A percentile compares a stretch with the other conserved stretches of the same genome.
Evolutionary conservation across 768 basidiomycete species (phyloP).

Genomic region (Trametes gibbosa): DNA sequence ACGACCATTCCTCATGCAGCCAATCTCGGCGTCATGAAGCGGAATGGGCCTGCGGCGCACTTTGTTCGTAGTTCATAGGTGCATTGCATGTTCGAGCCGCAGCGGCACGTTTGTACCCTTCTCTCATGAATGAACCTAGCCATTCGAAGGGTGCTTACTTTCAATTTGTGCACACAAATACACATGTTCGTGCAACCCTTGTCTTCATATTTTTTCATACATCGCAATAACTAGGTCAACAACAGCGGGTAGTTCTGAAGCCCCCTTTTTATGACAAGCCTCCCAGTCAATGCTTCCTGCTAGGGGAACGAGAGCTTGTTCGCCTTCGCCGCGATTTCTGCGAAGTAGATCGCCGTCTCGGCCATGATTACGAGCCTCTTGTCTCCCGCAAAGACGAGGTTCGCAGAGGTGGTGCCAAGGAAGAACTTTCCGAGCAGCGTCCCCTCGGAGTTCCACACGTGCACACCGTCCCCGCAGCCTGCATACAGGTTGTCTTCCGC

Average conservation of each 20-base stretch:
- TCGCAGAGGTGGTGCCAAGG: conserved; percentile 36
- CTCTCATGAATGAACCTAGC: no score
- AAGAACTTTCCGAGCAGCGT: conserved; percentile 66
- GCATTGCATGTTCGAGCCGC: not conserved
- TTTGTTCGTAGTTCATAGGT: conserved; percentile 38
- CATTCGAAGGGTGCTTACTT: no score
- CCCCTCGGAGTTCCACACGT: conserved; percentile 57
- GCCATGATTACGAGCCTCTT: conserved; percentile 39
- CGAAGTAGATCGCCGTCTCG: conserved; percentile 40
- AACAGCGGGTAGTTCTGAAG: not conserved
- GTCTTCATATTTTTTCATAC: no score
- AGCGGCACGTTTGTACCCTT: no score
- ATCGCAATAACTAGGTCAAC: not conserved
- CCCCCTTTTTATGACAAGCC: not conserved
- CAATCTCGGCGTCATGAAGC: conserved; percentile 55
- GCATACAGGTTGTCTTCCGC: conserved; percentile 62
- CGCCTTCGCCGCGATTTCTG: conserved; percentile 35
- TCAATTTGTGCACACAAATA: no score
- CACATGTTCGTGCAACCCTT: no score
- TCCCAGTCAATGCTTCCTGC: no score
- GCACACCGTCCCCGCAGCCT: conserved; percentile 67
- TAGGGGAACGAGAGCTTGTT: conserved; percentile 30
- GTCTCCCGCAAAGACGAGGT: conserved; percentile 41
- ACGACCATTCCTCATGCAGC: conserved; percentile 32
- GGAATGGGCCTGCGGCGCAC: conserved; percentile 49